phyloP scores from a whole-genome alignment of 169 alveolate species.

The Theileria equi region DNA sequence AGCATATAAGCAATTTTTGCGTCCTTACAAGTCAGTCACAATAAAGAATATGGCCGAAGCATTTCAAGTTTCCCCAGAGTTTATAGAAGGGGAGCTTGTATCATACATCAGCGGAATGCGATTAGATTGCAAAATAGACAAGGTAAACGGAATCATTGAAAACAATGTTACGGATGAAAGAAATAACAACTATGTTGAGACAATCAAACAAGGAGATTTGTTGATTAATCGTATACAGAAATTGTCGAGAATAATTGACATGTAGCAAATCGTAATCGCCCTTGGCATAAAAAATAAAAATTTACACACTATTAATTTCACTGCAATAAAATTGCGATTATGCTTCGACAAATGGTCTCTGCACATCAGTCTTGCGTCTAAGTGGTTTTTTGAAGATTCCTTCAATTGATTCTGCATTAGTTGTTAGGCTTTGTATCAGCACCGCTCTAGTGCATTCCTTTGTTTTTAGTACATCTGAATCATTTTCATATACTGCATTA shows the following conservation, averaged over 20 bases:
- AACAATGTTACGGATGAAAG: slow-evolving; percentile 86
- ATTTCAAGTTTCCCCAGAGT: slow-evolving; percentile 89
- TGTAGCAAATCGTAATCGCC: slow-evolving; percentile 58
- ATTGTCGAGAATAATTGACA: slow-evolving; percentile 89
- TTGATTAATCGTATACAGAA: slow-evolving; percentile 89
- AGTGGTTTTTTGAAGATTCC: slow-evolving; percentile 7
- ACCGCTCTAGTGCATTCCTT: neutral
- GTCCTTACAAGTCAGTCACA: slow-evolving; percentile 91
- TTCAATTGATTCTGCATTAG: slow-evolving; percentile 31
- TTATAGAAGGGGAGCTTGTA: slow-evolving; percentile 90
- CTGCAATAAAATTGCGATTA: no score
- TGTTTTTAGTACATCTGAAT: neutral
- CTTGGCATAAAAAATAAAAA: neutral
- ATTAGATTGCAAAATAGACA: slow-evolving; percentile 91
- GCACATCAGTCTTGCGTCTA: neutral
- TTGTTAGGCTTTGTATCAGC: slow-evolving; percentile 14
- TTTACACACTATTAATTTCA: no score
- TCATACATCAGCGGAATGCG: slow-evolving; percentile 89
- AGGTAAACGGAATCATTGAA: slow-evolving; percentile 92
- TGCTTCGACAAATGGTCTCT: no score
- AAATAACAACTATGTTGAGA: slow-evolving; percentile 79
- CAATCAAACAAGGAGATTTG: slow-evolving; percentile 78
- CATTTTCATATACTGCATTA: slow-evolving; percentile 1
- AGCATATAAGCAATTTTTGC: slow-evolving; percentile 91
- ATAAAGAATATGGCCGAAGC: slow-evolving; percentile 91